A percentile compares a stretch with the other conserved stretches of the same genome.
Evolutionary conservation across 306 rosid genomes (phyloP).

Genomic region (Citrullus mucosospermus): DNA sequence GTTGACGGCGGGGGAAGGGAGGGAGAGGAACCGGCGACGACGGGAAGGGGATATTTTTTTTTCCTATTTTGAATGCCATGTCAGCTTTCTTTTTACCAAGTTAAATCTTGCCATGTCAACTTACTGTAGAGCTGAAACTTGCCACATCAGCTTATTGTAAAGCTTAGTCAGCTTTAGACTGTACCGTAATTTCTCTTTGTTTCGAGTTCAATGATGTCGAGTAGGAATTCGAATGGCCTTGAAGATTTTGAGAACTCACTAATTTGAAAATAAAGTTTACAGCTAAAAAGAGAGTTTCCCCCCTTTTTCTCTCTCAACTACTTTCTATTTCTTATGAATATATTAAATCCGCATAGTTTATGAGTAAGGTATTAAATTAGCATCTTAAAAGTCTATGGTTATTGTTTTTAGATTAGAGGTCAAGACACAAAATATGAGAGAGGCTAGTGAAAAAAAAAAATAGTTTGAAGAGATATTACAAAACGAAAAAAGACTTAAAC

Average conservation of each 20-base stretch:
- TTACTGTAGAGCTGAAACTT: not conserved
- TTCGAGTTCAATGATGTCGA: not conserved
- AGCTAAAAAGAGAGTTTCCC: too few species aligned
- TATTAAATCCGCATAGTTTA: too few species aligned
- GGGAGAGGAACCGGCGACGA: not conserved
- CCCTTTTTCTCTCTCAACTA: too few species aligned
- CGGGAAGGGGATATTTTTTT: not conserved
- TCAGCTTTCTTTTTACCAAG: not conserved
- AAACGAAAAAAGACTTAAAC: too few species aligned
- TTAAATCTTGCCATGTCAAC: not conserved
- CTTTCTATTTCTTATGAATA: too few species aligned
- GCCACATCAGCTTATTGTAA: not conserved
- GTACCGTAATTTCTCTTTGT: not conserved
- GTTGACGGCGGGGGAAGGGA: not conserved
- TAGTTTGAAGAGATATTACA: too few species aligned
- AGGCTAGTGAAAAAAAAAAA: too few species aligned
- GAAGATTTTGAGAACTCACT: not conserved
- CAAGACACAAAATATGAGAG: too few species aligned
- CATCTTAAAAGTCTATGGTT: too few species aligned
- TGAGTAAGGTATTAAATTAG: too few species aligned
- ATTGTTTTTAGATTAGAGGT: too few species aligned
- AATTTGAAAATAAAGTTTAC: too few species aligned
- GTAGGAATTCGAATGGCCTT: not conserved
- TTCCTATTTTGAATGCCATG: not conserved
- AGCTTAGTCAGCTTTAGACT: not conserved